phyloP scores from a whole-genome alignment of 2,329 filamentous ascomycete species.

The Metarhizium brunneum region DNA sequence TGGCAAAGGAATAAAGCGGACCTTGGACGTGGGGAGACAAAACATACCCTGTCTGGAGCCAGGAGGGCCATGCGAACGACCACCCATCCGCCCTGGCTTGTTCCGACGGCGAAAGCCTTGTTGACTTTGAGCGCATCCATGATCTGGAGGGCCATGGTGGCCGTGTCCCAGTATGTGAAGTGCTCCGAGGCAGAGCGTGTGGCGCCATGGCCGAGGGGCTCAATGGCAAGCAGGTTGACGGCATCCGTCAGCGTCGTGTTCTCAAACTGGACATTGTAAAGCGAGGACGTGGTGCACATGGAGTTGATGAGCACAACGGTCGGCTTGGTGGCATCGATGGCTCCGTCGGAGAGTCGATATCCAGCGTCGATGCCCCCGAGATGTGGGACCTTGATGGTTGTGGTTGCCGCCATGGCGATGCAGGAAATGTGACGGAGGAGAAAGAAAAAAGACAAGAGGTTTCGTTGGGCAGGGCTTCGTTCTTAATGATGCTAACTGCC shows the following conservation, averaged over 20 bases:
- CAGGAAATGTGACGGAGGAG: not conserved
- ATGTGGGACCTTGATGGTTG: constrained; percentile 36
- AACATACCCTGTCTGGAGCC: constrained; percentile 34
- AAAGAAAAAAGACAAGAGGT: too few species aligned
- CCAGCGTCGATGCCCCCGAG: constrained; percentile 37
- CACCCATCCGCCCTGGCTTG: constrained; percentile 44
- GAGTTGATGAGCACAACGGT: constrained; percentile 43
- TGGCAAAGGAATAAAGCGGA: not conserved
- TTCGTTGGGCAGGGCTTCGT: not conserved
- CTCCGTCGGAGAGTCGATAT: constrained; percentile 31
- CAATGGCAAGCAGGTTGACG: constrained; percentile 41
- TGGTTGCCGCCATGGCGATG: constrained; percentile 24
- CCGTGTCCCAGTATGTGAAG: constrained; percentile 48
- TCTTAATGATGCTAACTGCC: not conserved
- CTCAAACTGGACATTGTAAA: constrained; percentile 35
- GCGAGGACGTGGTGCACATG: constrained; percentile 38
- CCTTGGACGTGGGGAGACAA: not conserved
- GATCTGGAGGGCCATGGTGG: constrained; percentile 45
- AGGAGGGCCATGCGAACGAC: constrained; percentile 40
- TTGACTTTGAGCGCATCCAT: constrained; percentile 39
- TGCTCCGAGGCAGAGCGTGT: constrained; percentile 33
- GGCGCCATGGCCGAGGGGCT: constrained; percentile 42
- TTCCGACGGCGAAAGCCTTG: constrained; percentile 41
- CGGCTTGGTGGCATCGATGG: constrained; percentile 39
- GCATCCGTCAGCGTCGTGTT: constrained; percentile 28